Evolutionary conservation across 2,329 filamentous ascomycete genomes (phyloP).

Genomic region (Trichoderma arundinaceum): DNA sequence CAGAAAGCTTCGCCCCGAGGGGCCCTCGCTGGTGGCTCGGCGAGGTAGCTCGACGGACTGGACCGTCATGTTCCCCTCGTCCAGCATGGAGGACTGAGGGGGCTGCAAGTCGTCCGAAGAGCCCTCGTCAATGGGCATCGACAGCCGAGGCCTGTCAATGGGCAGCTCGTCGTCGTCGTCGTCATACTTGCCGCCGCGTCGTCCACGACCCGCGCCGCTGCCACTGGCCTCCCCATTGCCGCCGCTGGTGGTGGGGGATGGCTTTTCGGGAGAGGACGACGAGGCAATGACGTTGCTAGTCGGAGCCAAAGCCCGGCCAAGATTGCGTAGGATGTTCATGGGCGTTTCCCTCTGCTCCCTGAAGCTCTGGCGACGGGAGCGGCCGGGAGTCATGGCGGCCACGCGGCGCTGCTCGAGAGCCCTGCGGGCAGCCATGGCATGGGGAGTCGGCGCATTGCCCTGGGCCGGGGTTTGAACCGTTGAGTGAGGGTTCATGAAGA

Average conservation of each 20-base stretch:
- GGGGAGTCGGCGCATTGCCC: slow-evolving; percentile 59
- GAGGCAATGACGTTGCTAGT: slow-evolving; percentile 51
- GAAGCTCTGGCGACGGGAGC: slow-evolving; percentile 62
- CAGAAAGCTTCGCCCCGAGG: slow-evolving; percentile 55
- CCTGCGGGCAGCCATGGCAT: slow-evolving; percentile 64
- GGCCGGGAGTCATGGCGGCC: slow-evolving; percentile 65
- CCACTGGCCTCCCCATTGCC: slow-evolving; percentile 31
- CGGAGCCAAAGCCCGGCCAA: slow-evolving; percentile 61
- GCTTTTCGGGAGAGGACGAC: slow-evolving; percentile 50
- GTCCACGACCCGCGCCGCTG: slow-evolving; percentile 34
- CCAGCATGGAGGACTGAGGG: slow-evolving; percentile 59
- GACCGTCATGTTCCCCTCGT: slow-evolving; percentile 64
- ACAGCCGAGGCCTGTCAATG: slow-evolving; percentile 59
- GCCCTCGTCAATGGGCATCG: slow-evolving; percentile 60
- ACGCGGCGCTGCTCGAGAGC: slow-evolving; percentile 64
- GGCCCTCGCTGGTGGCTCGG: slow-evolving; percentile 55
- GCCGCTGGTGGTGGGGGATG: slow-evolving; percentile 27
- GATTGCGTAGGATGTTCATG: slow-evolving; percentile 57
- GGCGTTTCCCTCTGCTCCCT: slow-evolving; percentile 63
- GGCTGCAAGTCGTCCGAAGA: slow-evolving; percentile 58
- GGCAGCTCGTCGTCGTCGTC: slow-evolving; percentile 59
- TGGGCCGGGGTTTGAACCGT: slow-evolving; percentile 51
- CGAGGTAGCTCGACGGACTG: slow-evolving; percentile 66
- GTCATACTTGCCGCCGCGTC: not conserved
- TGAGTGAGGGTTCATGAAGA: slow-evolving; percentile 47